Evolutionary conservation across 2,329 filamentous ascomycete genomes (phyloP).

Genomic region (Fusarium stilboides): DNA sequence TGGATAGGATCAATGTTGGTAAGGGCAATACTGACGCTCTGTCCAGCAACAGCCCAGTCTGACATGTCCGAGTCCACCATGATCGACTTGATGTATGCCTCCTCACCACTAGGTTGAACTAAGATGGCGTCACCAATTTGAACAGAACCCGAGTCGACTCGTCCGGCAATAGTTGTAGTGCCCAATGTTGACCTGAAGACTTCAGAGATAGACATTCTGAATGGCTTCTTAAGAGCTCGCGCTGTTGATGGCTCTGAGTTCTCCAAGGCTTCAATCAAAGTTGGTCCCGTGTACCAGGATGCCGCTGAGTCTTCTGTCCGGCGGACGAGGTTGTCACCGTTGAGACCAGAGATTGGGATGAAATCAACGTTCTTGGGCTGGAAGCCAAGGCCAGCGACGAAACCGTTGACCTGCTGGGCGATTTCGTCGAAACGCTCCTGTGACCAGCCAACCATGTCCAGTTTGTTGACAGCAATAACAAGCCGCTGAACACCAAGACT

Average conservation of each 20-base stretch:
- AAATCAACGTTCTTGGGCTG: conserved; percentile 85
- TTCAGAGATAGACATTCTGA: conserved; percentile 90
- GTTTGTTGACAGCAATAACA: conserved; percentile 94
- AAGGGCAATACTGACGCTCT: conserved; percentile 89
- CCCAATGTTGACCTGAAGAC: conserved; percentile 87
- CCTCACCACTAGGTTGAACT: conserved; percentile 85
- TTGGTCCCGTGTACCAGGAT: conserved; percentile 85
- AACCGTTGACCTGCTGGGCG: conserved; percentile 83
- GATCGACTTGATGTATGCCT: conserved; percentile 84
- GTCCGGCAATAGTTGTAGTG: conserved; percentile 87
- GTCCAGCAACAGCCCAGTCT: conserved; percentile 94
- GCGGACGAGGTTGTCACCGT: conserved; percentile 86
- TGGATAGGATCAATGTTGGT: conserved; percentile 88
- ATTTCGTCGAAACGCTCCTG: conserved; percentile 89
- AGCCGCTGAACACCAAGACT: conserved; percentile 92
- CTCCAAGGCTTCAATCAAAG: conserved; percentile 88
- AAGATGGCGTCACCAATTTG: conserved; percentile 87
- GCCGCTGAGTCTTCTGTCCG: conserved; percentile 69
- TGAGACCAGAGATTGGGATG: conserved; percentile 89
- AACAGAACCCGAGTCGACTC: conserved; percentile 85
- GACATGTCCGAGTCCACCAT: conserved; percentile 80
- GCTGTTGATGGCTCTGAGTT: conserved; percentile 78
- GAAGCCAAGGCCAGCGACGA: conserved; percentile 87
- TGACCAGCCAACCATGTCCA: conserved; percentile 89
- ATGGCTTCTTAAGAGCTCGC: conserved; percentile 80